Evolutionary conservation across 768 basidiomycete genomes (phyloP), one percentile per base, ranked within the genome.

Genomic region (Leccinum subgranulosum): DNA sequence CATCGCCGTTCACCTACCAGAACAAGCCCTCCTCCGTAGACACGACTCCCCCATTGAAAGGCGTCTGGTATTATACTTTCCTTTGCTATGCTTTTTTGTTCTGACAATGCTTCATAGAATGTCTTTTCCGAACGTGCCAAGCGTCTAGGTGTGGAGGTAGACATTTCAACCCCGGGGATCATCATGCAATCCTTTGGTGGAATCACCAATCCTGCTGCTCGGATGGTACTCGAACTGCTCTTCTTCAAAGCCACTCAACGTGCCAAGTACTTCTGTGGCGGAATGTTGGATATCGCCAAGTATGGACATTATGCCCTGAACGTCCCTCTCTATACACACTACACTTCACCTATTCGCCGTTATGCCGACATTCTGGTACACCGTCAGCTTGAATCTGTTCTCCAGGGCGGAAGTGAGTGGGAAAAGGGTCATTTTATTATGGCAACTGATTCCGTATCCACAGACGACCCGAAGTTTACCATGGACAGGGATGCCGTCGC

Each of bases 401-500:
- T 97, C 15, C 86, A 86, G 64, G 84, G 83, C 50, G 86, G 82
- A 68, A 75, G 88, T 86, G 64, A 69, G 84, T 73, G 29, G 19
- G 49, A 41, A 41, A 21, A 25, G 28, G 31, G 2, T 15, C 27
- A 51, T 19, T 12, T 17, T 21, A 17, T 59, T 41, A 29, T n/a
- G 47, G 23, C 49, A 51, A 41, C 41, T 64, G 43, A 60, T 39
- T 48, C 25, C 49, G 48, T 34, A 43, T 55, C 43, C 23, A 23
- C 51, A 80, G 82, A 74, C n/a, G 95, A 96, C 17, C 79, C 84
- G 51, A 96, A 95, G 74, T 98, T 99, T 74, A 85, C 84, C 36
- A 94, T 98, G 92, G 97, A 99, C 68, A 90, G 95, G 60, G 97
- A 98, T 73, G 90, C 94, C 56, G 94, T 98, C 33, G 94, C 95